Evolutionary conservation across 75 land plant species (phyloP).

Genomic region (Ceratopteris richardii): DNA sequence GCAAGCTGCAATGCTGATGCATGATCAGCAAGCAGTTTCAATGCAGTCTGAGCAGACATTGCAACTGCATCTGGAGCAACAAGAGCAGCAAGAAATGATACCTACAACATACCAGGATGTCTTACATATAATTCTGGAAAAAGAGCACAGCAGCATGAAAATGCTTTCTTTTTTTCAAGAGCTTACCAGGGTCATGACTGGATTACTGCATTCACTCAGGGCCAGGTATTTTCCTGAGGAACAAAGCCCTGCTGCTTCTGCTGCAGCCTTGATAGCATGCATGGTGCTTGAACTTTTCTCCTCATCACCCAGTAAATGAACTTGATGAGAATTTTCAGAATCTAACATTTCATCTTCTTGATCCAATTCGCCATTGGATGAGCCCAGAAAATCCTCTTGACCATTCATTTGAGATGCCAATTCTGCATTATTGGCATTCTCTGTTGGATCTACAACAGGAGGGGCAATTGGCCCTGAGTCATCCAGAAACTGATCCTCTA

Average conservation of each 20-base stretch:
- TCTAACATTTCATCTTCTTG: not conserved
- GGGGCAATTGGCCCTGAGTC: slow-evolving; percentile 11
- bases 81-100: slow-evolving; percentile 63
- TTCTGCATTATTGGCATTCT: not conserved
- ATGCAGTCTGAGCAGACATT: slow-evolving; percentile 54
- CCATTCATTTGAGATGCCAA: not conserved
- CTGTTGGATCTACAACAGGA: not conserved
- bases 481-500: slow-evolving; percentile 78
- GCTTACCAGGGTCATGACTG: slow-evolving; percentile 93
- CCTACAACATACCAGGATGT: slow-evolving; percentile 38
- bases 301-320: not conserved
- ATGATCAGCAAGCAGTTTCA: slow-evolving; percentile 46
- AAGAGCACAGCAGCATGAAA: no score
- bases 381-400: not conserved
- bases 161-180: no score
- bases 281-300: slow-evolving; percentile 17
- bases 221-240: slow-evolving; percentile 28
- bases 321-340: slow-evolving; percentile 1
- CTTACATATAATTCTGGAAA: no score
- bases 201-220: slow-evolving; percentile 84
- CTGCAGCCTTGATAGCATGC: slow-evolving; percentile 52
- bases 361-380: not conserved
- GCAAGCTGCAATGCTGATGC: slow-evolving; percentile 51
- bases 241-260: slow-evolving; percentile 49
- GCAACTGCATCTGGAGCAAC: slow-evolving; percentile 49